Evolutionary conservation across 2,329 filamentous ascomycete species (phyloP).

Genomic region (Penicillium sp.): DNA sequence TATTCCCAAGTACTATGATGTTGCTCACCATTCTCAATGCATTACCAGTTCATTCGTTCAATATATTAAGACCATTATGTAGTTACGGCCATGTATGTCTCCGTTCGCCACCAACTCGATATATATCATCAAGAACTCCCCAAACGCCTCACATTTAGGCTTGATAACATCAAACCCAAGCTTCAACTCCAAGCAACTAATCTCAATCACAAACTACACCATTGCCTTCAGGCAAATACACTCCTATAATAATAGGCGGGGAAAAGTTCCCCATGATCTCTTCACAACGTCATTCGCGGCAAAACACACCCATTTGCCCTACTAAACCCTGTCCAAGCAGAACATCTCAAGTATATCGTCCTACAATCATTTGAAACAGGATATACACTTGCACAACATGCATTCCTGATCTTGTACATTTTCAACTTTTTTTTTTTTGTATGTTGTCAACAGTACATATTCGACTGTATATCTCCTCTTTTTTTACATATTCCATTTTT

Average conservation of each 20-base stretch:
- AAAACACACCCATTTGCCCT: background rate
- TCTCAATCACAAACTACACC: background rate
- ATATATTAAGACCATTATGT: background rate
- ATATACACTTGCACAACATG: slow-evolving; percentile 2
- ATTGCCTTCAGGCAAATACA: background rate
- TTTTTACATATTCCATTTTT: background rate
- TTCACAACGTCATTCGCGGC: slow-evolving; percentile 21
- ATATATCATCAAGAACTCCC: background rate
- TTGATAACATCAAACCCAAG: background rate
- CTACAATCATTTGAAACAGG: background rate
- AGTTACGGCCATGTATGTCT: too few species aligned
- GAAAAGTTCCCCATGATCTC: slow-evolving; percentile 21
- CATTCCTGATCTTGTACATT: slow-evolving; percentile 5
- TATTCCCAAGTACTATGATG: slow-evolving; percentile 17
- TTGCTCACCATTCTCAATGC: slow-evolving; percentile 18
- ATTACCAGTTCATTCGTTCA: background rate
- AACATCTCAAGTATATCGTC: background rate
- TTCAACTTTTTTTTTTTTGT: background rate
- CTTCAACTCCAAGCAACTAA: background rate
- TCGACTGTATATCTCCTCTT: background rate
- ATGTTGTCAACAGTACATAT: slow-evolving; percentile 5
- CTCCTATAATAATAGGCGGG: slow-evolving; percentile 12
- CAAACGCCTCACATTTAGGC: background rate
- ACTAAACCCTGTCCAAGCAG: background rate
- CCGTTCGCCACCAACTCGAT: background rate